Base-by-base conservation (phyloP, 2,329 filamentous ascomycete genomes). In the Pseudogymnoascus sp. region DNA sequence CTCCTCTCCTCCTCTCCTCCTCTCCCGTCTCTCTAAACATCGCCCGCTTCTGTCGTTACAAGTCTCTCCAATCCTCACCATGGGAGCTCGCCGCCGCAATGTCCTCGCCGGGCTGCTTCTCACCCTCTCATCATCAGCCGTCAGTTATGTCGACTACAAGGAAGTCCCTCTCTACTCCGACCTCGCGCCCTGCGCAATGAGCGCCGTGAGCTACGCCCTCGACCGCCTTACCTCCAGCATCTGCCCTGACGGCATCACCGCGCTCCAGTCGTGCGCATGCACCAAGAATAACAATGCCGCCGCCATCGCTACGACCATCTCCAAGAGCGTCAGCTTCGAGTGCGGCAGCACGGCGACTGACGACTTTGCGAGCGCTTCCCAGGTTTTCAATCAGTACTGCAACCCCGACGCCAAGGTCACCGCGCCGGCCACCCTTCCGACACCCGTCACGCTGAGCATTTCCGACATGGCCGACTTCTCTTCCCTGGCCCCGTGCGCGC, bases 261-360 rank as follows among this genome's bases (percentile, higher is more conserved):
- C 74, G 4, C 70, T 83, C 7, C 80, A 83, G 65, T 77, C 76
- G 7, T 84, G 81, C 63, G 74, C 81, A n/a, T 84, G 81, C 72
- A 78, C 77, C 12, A 79, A 59, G 21, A 31, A 39, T 16, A 37
- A 35, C 19, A 38, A 38, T 10, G 21, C 31, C 21, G 55, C 31
- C 19, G 55, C 16, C 6, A 11, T 59, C 7, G 19, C 16, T 10
- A 59, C 26, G 1, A 68, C 65, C 5, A 72, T 83, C 21, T 77
- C 76, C 8, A 67, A 62, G 12, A 76, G 74, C 4, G 68, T 83
- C 23, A 74, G 72, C 62, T 74, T 72, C 41, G 74, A 70, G 45
- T 83, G 81, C 64, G 78, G 78, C 29, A 70, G 70, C 2, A 77
- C 76, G 1, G 81, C 80, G 7, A 78, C 74, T 7, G 77, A 80